phyloP scores from a whole-genome alignment of 768 basidiomycete genomes.

The Collybia nuda region DNA sequence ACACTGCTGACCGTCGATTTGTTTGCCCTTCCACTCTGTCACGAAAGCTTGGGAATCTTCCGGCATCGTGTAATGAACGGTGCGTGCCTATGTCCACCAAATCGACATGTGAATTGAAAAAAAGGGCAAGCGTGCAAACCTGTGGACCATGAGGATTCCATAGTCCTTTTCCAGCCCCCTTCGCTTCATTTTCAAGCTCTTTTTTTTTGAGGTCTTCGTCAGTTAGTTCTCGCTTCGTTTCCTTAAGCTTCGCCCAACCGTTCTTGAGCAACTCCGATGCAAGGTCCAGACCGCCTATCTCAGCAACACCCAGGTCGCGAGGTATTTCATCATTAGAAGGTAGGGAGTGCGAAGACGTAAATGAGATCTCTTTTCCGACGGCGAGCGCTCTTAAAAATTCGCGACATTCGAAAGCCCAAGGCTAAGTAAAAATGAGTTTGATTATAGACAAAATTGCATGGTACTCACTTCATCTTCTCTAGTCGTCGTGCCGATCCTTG shows the following conservation, averaged over 20 bases:
- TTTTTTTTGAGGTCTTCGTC: slow-evolving; percentile 74
- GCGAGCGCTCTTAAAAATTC: slow-evolving; percentile 85
- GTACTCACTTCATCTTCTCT: slow-evolving; percentile 82
- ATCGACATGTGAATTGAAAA: neutral
- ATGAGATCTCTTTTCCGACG: slow-evolving; percentile 90
- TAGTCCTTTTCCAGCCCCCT: slow-evolving; percentile 70
- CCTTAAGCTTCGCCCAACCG: slow-evolving; percentile 95
- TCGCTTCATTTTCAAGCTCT: slow-evolving; percentile 78
- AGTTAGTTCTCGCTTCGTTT: slow-evolving; percentile 77
- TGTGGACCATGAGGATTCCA: slow-evolving; percentile 85
- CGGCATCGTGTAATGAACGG: slow-evolving; percentile 86
- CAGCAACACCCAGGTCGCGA: slow-evolving; percentile 78
- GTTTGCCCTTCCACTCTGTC: slow-evolving; percentile 87
- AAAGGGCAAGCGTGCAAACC: slow-evolving; percentile 33
- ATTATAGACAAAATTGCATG: neutral
- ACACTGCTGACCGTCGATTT: slow-evolving; percentile 67
- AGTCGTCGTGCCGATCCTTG: slow-evolving; percentile 77
- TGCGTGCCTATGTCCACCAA: slow-evolving; percentile 51
- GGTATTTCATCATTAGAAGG: slow-evolving; percentile 72
- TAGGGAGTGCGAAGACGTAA: slow-evolving; percentile 78
- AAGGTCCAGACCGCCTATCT: slow-evolving; percentile 72
- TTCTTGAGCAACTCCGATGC: slow-evolving; percentile 74
- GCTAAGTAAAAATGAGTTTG: slow-evolving; percentile 38
- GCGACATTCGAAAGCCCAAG: slow-evolving; percentile 90
- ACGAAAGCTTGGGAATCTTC: slow-evolving; percentile 87